Conservation (phyloP, 1,284 basidiomycete genomes). For the Phlebopus sp. region DNA sequence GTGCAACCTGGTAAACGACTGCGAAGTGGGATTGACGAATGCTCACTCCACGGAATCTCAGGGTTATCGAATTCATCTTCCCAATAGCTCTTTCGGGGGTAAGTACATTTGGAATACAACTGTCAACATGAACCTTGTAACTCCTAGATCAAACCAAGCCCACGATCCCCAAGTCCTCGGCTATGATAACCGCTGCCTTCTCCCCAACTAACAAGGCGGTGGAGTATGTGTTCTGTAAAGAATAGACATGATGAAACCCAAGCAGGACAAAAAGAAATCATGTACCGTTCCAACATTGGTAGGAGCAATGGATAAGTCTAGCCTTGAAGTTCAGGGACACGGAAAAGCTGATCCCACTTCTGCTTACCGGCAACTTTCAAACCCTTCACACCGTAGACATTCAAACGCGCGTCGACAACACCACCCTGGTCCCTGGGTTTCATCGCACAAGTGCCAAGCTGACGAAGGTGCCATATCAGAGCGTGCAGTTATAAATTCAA, state of each 20-base stretch:
- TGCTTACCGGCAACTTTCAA: conserved; percentile 15
- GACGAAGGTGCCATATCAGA: background rate
- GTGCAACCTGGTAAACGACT: no score
- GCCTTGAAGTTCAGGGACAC: background rate
- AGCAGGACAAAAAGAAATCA: background rate
- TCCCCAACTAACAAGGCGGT: conserved; percentile 16
- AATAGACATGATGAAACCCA: background rate
- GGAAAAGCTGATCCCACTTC: background rate
- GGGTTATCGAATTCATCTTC: no score
- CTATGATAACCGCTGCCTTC: conserved; percentile 15
- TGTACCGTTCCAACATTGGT: conserved; percentile 11
- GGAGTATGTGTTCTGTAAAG: conserved; percentile 13
- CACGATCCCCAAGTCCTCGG: conserved; percentile 13
- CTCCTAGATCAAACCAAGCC: no score
- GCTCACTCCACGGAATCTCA: no score
- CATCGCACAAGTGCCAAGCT: conserved; percentile 16
- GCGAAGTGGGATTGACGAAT: no score
- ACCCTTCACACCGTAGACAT: conserved; percentile 11
- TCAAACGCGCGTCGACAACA: conserved; percentile 11
- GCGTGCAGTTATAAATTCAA: background rate
- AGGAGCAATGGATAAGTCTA: conserved; percentile 13
- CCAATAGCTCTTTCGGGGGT: no score
- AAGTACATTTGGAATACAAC: no score
- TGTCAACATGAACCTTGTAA: no score
- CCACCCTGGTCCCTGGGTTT: conserved; percentile 7